Percentiles rank a stretch among this genome's conserved stretches.
Conservation (phyloP, 768 basidiomycete species). For the Tephrocybe sp. region DNA sequence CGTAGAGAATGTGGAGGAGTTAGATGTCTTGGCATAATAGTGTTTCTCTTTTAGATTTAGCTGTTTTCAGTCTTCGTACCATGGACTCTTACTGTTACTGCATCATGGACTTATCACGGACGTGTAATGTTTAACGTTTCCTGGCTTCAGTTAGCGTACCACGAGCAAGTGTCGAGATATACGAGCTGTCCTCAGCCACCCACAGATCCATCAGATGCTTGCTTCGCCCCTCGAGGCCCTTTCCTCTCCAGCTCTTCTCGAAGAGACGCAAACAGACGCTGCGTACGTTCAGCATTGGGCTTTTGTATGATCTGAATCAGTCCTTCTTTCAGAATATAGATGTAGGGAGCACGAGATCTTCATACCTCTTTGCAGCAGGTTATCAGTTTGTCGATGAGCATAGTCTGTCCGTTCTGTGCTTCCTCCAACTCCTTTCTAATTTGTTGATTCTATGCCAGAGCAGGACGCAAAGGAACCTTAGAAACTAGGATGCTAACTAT, state of each 20-base stretch:
- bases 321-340: constrained; percentile 13
- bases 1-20: constrained; percentile 63
- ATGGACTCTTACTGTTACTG: constrained; percentile 9
- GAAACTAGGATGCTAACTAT: constrained; percentile 11
- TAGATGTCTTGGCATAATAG: constrained; percentile 54
- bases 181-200: constrained; percentile 35
- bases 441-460: constrained; percentile 52
- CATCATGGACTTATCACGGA: constrained; percentile 2
- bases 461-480: constrained; percentile 5
- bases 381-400: constrained; percentile 82
- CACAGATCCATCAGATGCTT: constrained; percentile 41
- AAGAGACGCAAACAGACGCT: constrained; percentile 76
- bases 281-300: constrained; percentile 83
- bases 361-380: constrained; percentile 87
- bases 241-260: constrained; percentile 84
- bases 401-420: constrained; percentile 74
- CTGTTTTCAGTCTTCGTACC: constrained; percentile 6
- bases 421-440: constrained; percentile 78
- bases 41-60: background rate
- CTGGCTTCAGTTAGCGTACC: background rate
- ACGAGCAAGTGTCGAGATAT: background rate
- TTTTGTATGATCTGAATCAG: constrained; percentile 41
- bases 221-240: constrained; percentile 43
- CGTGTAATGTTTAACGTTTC: constrained; percentile 15
- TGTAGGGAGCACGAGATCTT: background rate